These are phyloP conservation scores for Xanthoparmelia taractica DNA, from an alignment of 495 filamentous ascomycete species.

Conservation along the genomic window DNA sequence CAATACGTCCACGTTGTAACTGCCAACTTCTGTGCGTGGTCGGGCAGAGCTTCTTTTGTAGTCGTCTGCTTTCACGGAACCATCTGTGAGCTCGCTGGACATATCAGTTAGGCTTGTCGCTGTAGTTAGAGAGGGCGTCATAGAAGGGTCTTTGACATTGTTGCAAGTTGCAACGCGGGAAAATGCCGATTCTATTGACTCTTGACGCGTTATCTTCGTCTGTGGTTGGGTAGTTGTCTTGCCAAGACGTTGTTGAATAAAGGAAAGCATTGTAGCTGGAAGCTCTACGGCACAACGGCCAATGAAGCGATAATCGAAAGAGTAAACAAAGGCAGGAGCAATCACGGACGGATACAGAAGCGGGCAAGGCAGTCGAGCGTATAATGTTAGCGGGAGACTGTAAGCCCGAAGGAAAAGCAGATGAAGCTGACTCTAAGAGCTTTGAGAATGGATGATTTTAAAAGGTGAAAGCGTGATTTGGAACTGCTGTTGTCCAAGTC, in stretches of 20 bases:
- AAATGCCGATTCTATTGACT: constrained; percentile 21
- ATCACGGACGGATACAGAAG: background rate
- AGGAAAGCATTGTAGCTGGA: constrained; percentile 20
- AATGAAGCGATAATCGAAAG: background rate
- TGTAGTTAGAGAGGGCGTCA: constrained; percentile 32
- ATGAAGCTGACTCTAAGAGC: background rate
- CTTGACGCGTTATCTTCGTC: constrained; percentile 25
- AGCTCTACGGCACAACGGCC: background rate
- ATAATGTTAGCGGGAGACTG: background rate
- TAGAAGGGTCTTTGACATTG: constrained; percentile 10
- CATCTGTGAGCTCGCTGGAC: constrained; percentile 28
- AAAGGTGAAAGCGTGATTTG: background rate
- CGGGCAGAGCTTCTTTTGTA: constrained; percentile 26
- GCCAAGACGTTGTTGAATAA: constrained; percentile 22
- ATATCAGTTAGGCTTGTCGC: constrained; percentile 34
- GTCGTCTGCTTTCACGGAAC: constrained; percentile 16
- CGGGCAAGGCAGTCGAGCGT: background rate
- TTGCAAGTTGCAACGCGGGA: constrained; percentile 14
- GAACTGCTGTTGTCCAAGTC: constrained; percentile 4
- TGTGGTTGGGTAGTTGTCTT: constrained; percentile 12
- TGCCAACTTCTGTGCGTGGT: constrained; percentile 37
- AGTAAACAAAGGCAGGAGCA: constrained; percentile 13
- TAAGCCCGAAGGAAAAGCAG: background rate
- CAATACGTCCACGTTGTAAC: constrained; percentile 50
- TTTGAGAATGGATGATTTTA: background rate